Evolutionary conservation across 2,329 filamentous ascomycete species (phyloP), one percentile per base, ranked within the genome.

Genomic region (Cladosporium colombiae): DNA sequence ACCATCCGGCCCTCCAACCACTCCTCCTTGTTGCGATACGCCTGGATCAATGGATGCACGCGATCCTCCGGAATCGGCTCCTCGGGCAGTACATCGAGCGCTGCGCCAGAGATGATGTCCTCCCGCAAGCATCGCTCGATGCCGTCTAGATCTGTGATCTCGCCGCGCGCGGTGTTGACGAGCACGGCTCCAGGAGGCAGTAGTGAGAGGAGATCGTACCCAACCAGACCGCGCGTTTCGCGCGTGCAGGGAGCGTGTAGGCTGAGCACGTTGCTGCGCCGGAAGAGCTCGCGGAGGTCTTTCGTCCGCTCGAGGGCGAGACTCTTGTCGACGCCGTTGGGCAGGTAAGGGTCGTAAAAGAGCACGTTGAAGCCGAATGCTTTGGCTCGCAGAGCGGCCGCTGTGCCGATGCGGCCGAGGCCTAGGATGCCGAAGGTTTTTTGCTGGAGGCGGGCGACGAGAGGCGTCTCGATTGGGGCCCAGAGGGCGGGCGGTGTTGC

Each of bases 191-290:
- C 72, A 18, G 66, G 65, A 10, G 73, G 74, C 11, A 76, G 55
- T 4, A 76, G 66, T 1, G 72, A 73, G 0, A 76, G 71, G 18
- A 75, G 61, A 0, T 72, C 70, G 61, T 74, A 75, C 13, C 64
- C 69, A n/a, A 76, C 70, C 59, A 71, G 60, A 13, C 68, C 65
- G 31, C 72, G 64, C 1, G 74, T 75, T 87, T 95, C 79, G 86
- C 91, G 16, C 91, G 91, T 78, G 90, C 92, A 25, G 84, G 91
- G 71, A 85, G 89, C 77, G 88, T 91, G 59, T 79, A 97, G 64
- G 84, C 90, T 71, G 87, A 89, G 71, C 85, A 91, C 76, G 82
- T 89, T 66, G 76, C 84, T 69, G 70, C 78, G 63, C 73, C 75
- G 74, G 77, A 76, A 76, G 5, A 76, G 68, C 50, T 76, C 74